Evolutionary conservation across 140 eudicot genomes (phyloP), one percentile per base, ranked within the genome.

Genomic region (Bidens hawaiensis): DNA sequence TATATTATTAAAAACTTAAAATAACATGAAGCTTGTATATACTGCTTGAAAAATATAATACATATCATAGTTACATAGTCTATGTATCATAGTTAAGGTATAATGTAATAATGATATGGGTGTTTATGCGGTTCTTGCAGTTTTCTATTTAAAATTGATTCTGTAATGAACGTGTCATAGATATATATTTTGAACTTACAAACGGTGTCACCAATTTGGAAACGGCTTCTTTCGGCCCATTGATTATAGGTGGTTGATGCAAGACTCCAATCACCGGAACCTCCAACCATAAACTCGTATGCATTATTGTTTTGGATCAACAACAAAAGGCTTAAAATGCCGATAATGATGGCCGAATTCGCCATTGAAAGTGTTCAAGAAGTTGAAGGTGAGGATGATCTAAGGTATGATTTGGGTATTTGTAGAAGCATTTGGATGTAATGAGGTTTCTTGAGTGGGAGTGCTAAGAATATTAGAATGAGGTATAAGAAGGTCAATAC

Each of bases 201-300:
- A 0, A 91, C 55, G 0, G 83, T 59, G 65, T 91, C 98, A 1
- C 94, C 93, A 15, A 78, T 60, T 63, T 91, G 98, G 19, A 91
- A 91, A 40, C 96, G 77, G 58, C 33, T 79, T 33, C 21, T 74
- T 62, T 87, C 82, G 3, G 96, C 96, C 96, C 98, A 91, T 27
- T 80, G 85, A 74, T 82, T 91, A 68, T 69, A 78, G 59, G 68
- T 38, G 8, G 83, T 34, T 41, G 76, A 28, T 17, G 94, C 85
- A 68, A 75, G 71, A 53, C 76, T 49, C 98, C 98, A 91, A 28
- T 77, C 85, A 1, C 77, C 82, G 0, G 81, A 41, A 23, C 96
- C 98, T 53, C 98, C 98, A 45, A 91, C 95, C 81, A 48, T 80
- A 74, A 87, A 91, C 43, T 88, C 67, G 25, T 26, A 74, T 8